phyloP scores from a whole-genome alignment of 2,329 filamentous ascomycete species.

The Chrysosporium keratinophilum region DNA sequence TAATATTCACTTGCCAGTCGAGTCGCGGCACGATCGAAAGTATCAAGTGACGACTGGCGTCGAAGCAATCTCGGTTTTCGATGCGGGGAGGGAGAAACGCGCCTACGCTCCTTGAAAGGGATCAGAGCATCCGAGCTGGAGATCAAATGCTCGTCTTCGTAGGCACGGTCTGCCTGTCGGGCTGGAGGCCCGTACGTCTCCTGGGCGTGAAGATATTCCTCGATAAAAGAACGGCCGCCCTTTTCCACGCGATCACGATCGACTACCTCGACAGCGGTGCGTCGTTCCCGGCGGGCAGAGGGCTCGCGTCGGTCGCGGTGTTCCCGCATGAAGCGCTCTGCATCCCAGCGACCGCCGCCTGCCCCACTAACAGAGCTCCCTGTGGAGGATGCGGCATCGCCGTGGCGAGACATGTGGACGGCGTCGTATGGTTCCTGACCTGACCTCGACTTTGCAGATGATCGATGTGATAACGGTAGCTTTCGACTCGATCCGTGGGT shows the following conservation, averaged over 20 bases:
- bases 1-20: constrained; percentile 39
- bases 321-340: constrained; percentile 35
- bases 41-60: constrained; percentile 81
- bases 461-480: not conserved
- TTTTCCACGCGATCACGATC: constrained; percentile 35
- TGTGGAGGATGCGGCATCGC: constrained; percentile 28
- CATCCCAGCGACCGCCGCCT: constrained; percentile 29
- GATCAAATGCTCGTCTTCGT: constrained; percentile 35
- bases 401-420: constrained; percentile 29
- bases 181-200: constrained; percentile 37
- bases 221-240: constrained; percentile 27
- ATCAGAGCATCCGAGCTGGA: constrained; percentile 43
- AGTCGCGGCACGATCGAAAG: constrained; percentile 66
- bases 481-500: constrained; percentile 5
- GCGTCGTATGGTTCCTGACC: not conserved
- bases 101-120: constrained; percentile 48
- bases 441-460: not conserved
- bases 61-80: constrained; percentile 45
- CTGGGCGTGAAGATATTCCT: constrained; percentile 28
- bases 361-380: constrained; percentile 21
- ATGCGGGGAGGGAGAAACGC: constrained; percentile 45
- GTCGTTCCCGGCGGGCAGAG: constrained; percentile 4
- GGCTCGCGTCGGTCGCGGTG: constrained; percentile 32
- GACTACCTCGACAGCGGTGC: constrained; percentile 6
- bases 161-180: constrained; percentile 29